Evolutionary conservation across 2,329 filamentous ascomycete genomes (phyloP).

Genomic region (Periconia macrospinosa): DNA sequence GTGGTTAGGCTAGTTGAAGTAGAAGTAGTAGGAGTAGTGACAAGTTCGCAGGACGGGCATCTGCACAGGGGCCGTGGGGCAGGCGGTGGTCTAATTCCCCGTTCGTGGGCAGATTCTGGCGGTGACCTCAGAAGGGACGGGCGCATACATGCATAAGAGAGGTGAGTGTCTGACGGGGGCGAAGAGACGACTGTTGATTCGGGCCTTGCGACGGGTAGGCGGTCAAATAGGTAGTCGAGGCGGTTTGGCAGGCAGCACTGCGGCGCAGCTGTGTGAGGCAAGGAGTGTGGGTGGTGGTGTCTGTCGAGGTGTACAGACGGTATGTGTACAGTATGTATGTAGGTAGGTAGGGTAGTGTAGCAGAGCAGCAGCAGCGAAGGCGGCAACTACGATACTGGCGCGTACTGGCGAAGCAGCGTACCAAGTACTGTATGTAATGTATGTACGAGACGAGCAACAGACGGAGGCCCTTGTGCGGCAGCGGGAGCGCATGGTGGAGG

Average conservation of each 20-base stretch:
- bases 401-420: no score
- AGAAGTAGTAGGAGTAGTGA: constrained; percentile 28
- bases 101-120: constrained; percentile 14
- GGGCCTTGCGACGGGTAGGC: constrained; percentile 16
- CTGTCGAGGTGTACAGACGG: no score
- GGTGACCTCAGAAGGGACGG: constrained; percentile 34
- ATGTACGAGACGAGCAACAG: constrained; percentile 8
- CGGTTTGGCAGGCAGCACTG: constrained; percentile 7
- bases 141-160: constrained; percentile 46
- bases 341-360: no score
- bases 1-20: background rate
- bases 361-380: no score
- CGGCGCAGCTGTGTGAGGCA: constrained; percentile 15
- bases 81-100: constrained; percentile 24
- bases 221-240: constrained; percentile 8
- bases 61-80: constrained; percentile 26
- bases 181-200: constrained; percentile 22
- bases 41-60: constrained; percentile 32
- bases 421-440: background rate
- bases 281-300: background rate
- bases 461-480: constrained; percentile 29
- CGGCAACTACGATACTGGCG: no score
- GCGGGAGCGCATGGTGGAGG: constrained; percentile 17
- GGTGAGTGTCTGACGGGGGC: constrained; percentile 35
- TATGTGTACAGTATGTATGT: background rate